Percentiles rank a stretch among this genome's conserved stretches.
phyloP scores from a whole-genome alignment of 371 early-diverging fungal genomes.

The Saksenaea oblongispora region DNA sequence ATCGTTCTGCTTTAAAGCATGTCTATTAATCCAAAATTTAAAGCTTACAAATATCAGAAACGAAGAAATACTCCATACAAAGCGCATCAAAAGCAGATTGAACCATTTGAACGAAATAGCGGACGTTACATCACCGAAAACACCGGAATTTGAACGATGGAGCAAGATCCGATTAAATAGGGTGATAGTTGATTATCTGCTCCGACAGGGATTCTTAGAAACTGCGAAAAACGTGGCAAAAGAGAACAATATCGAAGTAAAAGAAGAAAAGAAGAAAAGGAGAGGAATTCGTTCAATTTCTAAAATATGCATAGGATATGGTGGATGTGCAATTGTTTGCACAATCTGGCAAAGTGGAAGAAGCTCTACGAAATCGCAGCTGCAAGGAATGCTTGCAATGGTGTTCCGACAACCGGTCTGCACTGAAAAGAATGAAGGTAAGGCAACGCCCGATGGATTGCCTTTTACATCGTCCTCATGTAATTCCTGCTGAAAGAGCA shows the following conservation, averaged over 20 bases:
- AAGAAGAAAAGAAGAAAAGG: not conserved
- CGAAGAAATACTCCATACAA: slow-evolving; percentile 71
- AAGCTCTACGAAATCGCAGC: slow-evolving; percentile 69
- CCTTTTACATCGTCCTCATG: not conserved
- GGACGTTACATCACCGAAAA: slow-evolving; percentile 57
- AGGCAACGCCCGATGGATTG: not conserved
- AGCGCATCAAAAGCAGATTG: slow-evolving; percentile 72
- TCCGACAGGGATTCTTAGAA: slow-evolving; percentile 78
- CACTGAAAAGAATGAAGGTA: slow-evolving; percentile 70
- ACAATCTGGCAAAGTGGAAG: slow-evolving; percentile 78
- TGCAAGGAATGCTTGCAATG: slow-evolving; percentile 88
- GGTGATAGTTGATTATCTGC: slow-evolving; percentile 90
- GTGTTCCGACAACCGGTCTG: slow-evolving; percentile 91
- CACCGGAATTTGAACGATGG: slow-evolving; percentile 80
- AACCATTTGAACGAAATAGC: slow-evolving; percentile 75
- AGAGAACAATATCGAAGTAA: slow-evolving; percentile 67
- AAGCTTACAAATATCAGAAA: slow-evolving; percentile 76
- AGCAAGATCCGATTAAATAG: slow-evolving; percentile 80
- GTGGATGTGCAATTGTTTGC: slow-evolving; percentile 90
- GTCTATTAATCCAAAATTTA: not conserved
- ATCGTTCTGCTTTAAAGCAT: not conserved
- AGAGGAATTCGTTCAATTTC: not conserved
- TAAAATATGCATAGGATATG: slow-evolving; percentile 59
- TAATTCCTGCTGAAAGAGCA: slow-evolving; percentile 58
- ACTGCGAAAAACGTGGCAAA: slow-evolving; percentile 75